Evolutionary conservation across 169 alveolate genomes (phyloP).

Genomic region (Plasmodium gallinaceum): DNA sequence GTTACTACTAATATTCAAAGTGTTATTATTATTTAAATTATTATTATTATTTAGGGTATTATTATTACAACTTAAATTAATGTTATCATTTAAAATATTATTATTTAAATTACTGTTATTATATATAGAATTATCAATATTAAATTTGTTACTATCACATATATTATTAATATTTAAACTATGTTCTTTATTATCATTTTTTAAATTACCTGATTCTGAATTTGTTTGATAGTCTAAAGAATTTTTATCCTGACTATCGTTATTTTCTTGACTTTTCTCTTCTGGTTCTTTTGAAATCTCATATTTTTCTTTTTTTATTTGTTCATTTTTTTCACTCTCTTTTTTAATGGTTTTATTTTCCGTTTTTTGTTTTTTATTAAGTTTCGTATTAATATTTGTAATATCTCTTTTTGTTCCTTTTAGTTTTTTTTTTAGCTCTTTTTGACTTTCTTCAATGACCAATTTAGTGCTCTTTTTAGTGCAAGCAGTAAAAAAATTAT

Average conservation of each 20-base stretch:
- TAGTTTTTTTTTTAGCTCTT: constrained; percentile 14
- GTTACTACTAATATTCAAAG: neutral
- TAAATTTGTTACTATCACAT: neutral
- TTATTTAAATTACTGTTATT: constrained; percentile 8
- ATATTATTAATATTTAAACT: neutral
- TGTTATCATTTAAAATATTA: constrained; percentile 1
- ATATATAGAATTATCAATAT: constrained; percentile 9
- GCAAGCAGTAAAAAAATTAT: constrained; percentile 63
- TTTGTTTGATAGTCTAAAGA: constrained; percentile 30
- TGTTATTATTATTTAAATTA: constrained; percentile 3
- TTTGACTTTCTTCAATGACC: constrained; percentile 50
- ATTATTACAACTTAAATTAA: neutral
- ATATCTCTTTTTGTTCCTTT: neutral
- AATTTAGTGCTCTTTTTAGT: constrained; percentile 74
- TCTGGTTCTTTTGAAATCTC: neutral
- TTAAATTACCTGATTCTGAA: constrained; percentile 74
- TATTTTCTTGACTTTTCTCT: constrained; percentile 4
- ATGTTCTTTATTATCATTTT: constrained; percentile 15
- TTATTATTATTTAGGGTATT: constrained; percentile 3
- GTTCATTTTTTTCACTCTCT: constrained; percentile 1
- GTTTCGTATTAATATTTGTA: constrained; percentile 3
- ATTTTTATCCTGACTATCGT: neutral
- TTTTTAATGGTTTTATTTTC: constrained; percentile 22
- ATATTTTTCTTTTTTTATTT: neutral
- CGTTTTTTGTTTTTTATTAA: constrained; percentile 21